phyloP scores from a whole-genome alignment of 257 asterid species.

The Scutellaria minor region DNA sequence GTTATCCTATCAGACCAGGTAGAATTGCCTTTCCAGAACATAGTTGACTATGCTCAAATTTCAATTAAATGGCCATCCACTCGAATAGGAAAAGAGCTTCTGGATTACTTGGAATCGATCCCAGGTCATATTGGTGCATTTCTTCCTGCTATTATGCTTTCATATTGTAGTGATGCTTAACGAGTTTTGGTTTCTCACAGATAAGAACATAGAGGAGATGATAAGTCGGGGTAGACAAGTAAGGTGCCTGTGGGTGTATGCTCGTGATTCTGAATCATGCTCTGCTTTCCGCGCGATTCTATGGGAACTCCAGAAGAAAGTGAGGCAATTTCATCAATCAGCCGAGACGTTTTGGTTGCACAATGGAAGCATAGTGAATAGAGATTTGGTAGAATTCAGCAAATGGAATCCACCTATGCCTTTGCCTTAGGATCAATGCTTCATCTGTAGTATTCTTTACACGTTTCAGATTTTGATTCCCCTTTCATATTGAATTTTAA shows the following conservation, averaged over 20 bases:
- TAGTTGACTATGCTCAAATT: conserved; percentile 71
- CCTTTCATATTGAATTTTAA: neutral
- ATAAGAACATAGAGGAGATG: conserved; percentile 73
- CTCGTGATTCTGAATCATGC: conserved; percentile 73
- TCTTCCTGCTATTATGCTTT: too few species aligned
- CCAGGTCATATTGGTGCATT: conserved; percentile 57
- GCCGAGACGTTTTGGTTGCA: conserved; percentile 95
- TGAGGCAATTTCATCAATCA: conserved; percentile 90
- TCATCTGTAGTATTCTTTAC: neutral
- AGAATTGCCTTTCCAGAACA: conserved; percentile 87
- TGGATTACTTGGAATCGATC: conserved; percentile 85
- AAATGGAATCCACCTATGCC: conserved; percentile 82
- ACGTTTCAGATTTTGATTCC: neutral
- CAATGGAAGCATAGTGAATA: conserved; percentile 67
- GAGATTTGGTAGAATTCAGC: conserved; percentile 77
- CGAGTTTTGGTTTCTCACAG: conserved; percentile 45
- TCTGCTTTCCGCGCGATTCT: conserved; percentile 82
- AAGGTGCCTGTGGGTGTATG: conserved; percentile 85
- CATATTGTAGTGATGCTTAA: neutral
- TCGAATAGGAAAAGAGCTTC: conserved; percentile 65
- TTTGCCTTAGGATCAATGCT: conserved; percentile 55
- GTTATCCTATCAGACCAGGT: conserved; percentile 89
- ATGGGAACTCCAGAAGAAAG: conserved; percentile 92
- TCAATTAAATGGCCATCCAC: conserved; percentile 96
- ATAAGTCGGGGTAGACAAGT: conserved; percentile 71